Conservation (phyloP, 257 asterid genomes). For the Primulina tabacum region DNA sequence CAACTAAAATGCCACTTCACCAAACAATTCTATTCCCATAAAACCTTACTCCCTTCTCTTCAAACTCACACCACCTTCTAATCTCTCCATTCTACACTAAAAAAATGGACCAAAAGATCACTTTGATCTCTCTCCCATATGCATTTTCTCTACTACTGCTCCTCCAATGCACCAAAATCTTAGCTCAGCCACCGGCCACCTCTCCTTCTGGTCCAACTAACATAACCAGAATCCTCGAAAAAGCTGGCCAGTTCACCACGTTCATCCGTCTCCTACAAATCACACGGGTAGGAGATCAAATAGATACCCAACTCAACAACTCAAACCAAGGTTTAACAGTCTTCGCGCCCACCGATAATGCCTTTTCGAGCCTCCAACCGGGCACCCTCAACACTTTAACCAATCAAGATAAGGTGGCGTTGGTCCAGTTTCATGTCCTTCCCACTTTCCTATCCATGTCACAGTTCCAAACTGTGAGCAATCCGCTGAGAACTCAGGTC, state of each 20-base stretch:
- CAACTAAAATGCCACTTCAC: slow-evolving; percentile 30
- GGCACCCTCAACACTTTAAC: slow-evolving; percentile 71
- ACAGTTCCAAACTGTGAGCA: slow-evolving; percentile 83
- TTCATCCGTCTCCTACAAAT: slow-evolving; percentile 54
- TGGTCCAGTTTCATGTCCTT: slow-evolving; percentile 67
- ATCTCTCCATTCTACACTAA: neutral
- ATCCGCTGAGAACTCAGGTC: slow-evolving; percentile 83
- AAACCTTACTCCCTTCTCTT: slow-evolving; percentile 30
- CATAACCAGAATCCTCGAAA: slow-evolving; percentile 77
- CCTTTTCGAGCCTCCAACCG: slow-evolving; percentile 56
- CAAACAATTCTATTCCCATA: slow-evolving; percentile 35
- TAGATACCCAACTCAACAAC: slow-evolving; percentile 77
- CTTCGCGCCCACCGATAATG: slow-evolving; percentile 76
- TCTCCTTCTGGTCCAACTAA: slow-evolving; percentile 77
- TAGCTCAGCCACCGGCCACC: slow-evolving; percentile 60
- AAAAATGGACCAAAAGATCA: slow-evolving; percentile 32
- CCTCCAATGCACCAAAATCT: slow-evolving; percentile 33
- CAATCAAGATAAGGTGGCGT: slow-evolving; percentile 65
- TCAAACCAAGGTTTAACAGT: slow-evolving; percentile 72
- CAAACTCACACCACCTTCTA: slow-evolving; percentile 14
- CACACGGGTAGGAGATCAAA: slow-evolving; percentile 70
- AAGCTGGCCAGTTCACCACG: slow-evolving; percentile 80
- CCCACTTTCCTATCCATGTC: slow-evolving; percentile 54
- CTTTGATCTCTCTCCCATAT: slow-evolving; percentile 13
- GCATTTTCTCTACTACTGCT: slow-evolving; percentile 31